Base-by-base conservation (phyloP, 2,329 filamentous ascomycete species). In the Ophiostoma sp. region DNA sequence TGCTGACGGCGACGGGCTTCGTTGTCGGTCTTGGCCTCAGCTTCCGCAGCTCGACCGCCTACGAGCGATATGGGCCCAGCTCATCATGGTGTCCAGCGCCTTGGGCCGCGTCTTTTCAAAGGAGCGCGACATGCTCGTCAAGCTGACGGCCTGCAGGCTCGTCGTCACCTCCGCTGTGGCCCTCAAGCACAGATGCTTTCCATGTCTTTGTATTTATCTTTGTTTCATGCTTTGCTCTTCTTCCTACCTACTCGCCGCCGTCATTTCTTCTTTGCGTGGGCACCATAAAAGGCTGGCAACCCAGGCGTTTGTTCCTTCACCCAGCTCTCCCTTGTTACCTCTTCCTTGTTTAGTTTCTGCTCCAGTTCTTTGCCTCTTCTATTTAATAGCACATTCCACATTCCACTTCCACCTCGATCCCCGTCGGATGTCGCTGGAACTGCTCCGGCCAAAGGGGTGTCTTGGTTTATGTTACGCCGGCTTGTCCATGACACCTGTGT, bases 1-100 rank as follows among this genome's bases (percentile, higher is more conserved):
- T 94, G n/a, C 83, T 94, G 64, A 94, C 91, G 0, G 88, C 94
- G 27, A 87, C 91, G 35, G 91, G 91, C 89, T 94, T 94, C 80
- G 90, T 94, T 71, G 90, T 94, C 76, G 89, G 89, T 86, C 79
- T 94, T 76, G 86, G 89, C 20, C 82, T 94, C 72, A 92, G 89
- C 27, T 93, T 94, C 81, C 89, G 91, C 69, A 92, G 87, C 72
- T 89, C 89, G 0, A 92, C 90, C 2, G 91, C 91, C 11, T 94
- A 94, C 75, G 91, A 94, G 79, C 86, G 73, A 69, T 85, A 84
- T 86, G 84, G 84, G 82, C 87, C 1, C 81, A 85, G 70, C 81
- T 89, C 74, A 86, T 83, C 69, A 82, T 84, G 78, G 89, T 89
- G 76, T 81, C 84, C 75, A 82, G 93, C 81, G 81, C 88, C 78